A percentile compares a stretch with the other conserved stretches of the same genome.
phyloP scores from a whole-genome alignment of 495 filamentous ascomycete genomes.

The Lasiosphaeria miniovina region DNA sequence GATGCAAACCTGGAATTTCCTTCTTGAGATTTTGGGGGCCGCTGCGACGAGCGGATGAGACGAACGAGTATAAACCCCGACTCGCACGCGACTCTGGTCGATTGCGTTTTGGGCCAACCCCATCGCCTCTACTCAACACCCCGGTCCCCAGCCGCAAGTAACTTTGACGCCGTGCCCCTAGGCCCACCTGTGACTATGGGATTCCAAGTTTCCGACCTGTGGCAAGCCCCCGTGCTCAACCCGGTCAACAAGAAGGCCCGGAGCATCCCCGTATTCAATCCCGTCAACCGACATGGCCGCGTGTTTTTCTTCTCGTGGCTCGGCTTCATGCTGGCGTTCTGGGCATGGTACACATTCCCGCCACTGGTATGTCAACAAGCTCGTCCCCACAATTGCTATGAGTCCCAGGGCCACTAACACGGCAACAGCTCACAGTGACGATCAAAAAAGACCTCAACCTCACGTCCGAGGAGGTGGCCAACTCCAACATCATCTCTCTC shows the following conservation, averaged over 20 bases:
- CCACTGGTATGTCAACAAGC: slow-evolving; percentile 60
- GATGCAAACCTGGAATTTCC: too few relatives aligned
- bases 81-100: too few relatives aligned
- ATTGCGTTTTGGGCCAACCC: too few relatives aligned
- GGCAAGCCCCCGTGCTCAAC: slow-evolving; percentile 62
- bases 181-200: slow-evolving; percentile 31
- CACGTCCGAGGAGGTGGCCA: slow-evolving; percentile 68
- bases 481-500: slow-evolving; percentile 89
- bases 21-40: too few relatives aligned
- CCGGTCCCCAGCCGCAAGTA: too few relatives aligned
- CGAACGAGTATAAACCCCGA: too few relatives aligned
- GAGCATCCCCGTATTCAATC: slow-evolving; percentile 78
- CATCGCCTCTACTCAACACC: too few relatives aligned
- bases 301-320: slow-evolving; percentile 95
- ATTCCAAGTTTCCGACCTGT: slow-evolving; percentile 50
- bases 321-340: slow-evolving; percentile 94
- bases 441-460: slow-evolving; percentile 77
- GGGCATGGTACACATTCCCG: slow-evolving; percentile 87
- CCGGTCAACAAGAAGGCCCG: slow-evolving; percentile 77
- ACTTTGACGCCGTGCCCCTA: too few relatives aligned
- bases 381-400: background rate
- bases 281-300: slow-evolving; percentile 75
- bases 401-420: background rate
- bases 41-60: too few relatives aligned
- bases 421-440: slow-evolving; percentile 72